Base-by-base conservation (phyloP, 1,139 yeast genomes). In the Geotrichum histeridarum region DNA sequence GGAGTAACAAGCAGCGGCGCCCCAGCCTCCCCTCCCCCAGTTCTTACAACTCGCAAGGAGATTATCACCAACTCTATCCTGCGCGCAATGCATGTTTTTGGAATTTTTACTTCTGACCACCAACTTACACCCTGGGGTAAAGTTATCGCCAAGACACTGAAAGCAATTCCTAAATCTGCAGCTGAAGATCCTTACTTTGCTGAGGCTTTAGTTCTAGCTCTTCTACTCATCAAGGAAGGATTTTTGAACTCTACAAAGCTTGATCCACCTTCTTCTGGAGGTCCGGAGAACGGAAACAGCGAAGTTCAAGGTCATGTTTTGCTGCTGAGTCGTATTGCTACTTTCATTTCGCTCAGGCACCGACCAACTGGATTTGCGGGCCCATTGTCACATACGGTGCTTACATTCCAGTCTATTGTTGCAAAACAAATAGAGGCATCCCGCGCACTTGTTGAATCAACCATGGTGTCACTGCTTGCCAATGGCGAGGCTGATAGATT, bases 351-450 rank as follows among this genome's bases (percentile, higher is more conserved):
- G 59, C 72, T 83, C 43, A 74, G 78, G 18, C 81, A 82, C 60
- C 73, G 70, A 27, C 83, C 86, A 4, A 77, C 79, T 37, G 82
- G 81, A 59, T 79, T 83, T 65, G 80, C 80, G 56, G 93, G 93
- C 0, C 91, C 93, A 4, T 73, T 86, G 44, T 84, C 87, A 27
- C 77, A 85, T 58, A 76, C 78, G 53, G 73, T 86, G 38, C 72
- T 85, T 54, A 76, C 80, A 44, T 86, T 85, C 66, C 79, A 93
- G 65, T 84, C 90, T 14, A 82, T 83, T 56, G 68, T 84, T 50
- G 77, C 81, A 56, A 79, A 80, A 52, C 70, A 86, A 50, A 76
- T 77, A 38, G 70, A 70, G 17, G 76, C 77, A 49, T 68, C 83
- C 46, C 77, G 81, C 55, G 82, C 82, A 60, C 70, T 83, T 12